Conservation (phyloP, 495 filamentous ascomycete genomes). For the Letharia columbiana region DNA sequence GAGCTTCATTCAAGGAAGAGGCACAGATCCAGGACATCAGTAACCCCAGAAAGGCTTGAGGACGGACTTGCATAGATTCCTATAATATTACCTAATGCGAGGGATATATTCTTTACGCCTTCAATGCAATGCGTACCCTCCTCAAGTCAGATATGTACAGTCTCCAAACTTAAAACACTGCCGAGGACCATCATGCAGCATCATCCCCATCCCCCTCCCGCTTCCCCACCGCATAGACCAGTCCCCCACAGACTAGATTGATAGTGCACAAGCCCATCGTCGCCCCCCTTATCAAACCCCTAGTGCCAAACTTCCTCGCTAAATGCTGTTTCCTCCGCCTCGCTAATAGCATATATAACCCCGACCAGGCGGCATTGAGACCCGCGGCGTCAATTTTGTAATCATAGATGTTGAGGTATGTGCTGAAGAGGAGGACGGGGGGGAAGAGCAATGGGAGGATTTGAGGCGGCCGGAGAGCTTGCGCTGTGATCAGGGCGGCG, state of each 20-base stretch:
- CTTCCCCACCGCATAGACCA: slow-evolving; percentile 60
- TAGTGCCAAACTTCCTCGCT: slow-evolving; percentile 54
- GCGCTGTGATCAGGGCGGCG: slow-evolving; percentile 68
- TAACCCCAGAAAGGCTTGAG: neutral
- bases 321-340: slow-evolving; percentile 53
- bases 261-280: slow-evolving; percentile 61
- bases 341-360: slow-evolving; percentile 73
- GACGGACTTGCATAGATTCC: neutral
- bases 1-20: neutral
- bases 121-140: neutral
- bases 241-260: slow-evolving; percentile 63
- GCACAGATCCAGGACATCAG: neutral
- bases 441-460: slow-evolving; percentile 71
- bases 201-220: slow-evolving; percentile 20
- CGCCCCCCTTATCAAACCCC: slow-evolving; percentile 60
- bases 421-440: slow-evolving; percentile 74
- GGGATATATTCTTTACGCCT: neutral
- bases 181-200: neutral
- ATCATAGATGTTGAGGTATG: slow-evolving; percentile 71
- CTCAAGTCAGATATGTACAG: slow-evolving; percentile 2
- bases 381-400: slow-evolving; percentile 80
- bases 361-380: slow-evolving; percentile 76
- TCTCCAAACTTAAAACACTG: neutral
- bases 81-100: neutral
- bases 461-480: slow-evolving; percentile 68